Base-by-base conservation (phyloP, 257 asterid species). In the Salvia hispanica region DNA sequence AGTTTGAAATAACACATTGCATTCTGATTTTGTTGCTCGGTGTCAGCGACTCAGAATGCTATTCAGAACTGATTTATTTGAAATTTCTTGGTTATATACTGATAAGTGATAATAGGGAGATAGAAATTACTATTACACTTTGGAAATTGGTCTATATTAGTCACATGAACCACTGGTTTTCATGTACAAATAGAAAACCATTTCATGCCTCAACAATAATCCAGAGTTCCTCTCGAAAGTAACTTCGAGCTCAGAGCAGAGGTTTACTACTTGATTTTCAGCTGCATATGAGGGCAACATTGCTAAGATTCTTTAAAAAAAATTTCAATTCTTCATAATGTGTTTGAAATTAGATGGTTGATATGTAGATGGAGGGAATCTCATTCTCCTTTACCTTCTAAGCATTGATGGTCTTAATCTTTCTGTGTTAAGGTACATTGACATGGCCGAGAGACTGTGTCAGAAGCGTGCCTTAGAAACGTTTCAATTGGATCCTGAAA, bases 391-490 rank as follows among this genome's bases (percentile, higher is more conserved):
- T 25, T 71, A 50, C 11, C n/a, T 62, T 28, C 39, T 52, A 31
- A 62, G 11, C 39, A 10, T 44, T 39, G 5, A 18, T 67, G 53
- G 55, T 21, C 12, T 47, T 62, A 44, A 47, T 33, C 43, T 78
- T 48, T 45, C 42, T 62, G 18, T 67, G 62, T 78, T 46, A 62
- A 92, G 98, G 94, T 92, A 90, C 80, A 92, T 92, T 58, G 98
- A 92, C 79, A 92, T 92, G 98, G 98, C 97, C 0, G 98, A 92
- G 83, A 86, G 77, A 62, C 75, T 92, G 80, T 92, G 98, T 75
- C 98, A 92, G 85, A 88, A 86, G 76, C 96, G 98, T 63, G 98
- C 98, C 54, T 73, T 92, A 14, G 98, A 92, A 77, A 81, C 92
- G 53, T 92, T 92, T 65, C 58, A 62, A 15, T 67, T 92, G 87